phyloP scores from a whole-genome alignment of 805 yeast genomes.

The Lachancea cidri region DNA sequence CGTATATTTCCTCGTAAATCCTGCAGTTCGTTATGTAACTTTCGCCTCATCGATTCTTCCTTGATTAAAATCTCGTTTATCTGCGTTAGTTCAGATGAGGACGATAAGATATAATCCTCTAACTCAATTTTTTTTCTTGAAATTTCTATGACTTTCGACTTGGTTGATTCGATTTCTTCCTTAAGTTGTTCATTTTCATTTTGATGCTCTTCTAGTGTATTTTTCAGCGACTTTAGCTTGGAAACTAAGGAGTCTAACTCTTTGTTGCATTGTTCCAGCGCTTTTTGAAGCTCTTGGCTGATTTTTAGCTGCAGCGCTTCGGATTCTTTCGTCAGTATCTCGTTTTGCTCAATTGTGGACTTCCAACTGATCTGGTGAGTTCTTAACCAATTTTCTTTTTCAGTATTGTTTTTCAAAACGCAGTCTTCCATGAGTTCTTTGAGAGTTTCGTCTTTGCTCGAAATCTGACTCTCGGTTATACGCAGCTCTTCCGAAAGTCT shows the following conservation, averaged over 20 bases:
- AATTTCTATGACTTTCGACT: conserved; percentile 12
- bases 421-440: conserved; percentile 16
- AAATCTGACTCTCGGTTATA: conserved; percentile 24
- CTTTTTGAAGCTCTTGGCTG: conserved; percentile 11
- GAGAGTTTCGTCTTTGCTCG: conserved; percentile 18
- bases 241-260: conserved; percentile 11
- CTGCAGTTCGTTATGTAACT: conserved; percentile 68
- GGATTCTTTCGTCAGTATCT: conserved; percentile 21
- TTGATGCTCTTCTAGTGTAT: conserved; percentile 22
- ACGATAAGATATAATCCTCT: conserved; percentile 25
- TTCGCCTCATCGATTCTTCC: conserved; percentile 55
- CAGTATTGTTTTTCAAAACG: conserved; percentile 13
- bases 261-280: conserved; percentile 10
- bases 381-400: conserved; percentile 24
- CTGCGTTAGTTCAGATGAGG: conserved; percentile 27
- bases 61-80: conserved; percentile 37
- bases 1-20: conserved; percentile 89
- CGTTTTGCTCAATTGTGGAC: conserved; percentile 29
- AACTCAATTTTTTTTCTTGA: conserved; percentile 16
- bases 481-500: conserved; percentile 27
- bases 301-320: conserved; percentile 16
- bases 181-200: conserved; percentile 25
- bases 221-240: conserved; percentile 17
- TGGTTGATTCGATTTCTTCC: conserved; percentile 19
- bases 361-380: conserved; percentile 26